Evolutionary conservation across 2,329 filamentous ascomycete genomes (phyloP).

Genomic region (Pyricularia grisea): DNA sequence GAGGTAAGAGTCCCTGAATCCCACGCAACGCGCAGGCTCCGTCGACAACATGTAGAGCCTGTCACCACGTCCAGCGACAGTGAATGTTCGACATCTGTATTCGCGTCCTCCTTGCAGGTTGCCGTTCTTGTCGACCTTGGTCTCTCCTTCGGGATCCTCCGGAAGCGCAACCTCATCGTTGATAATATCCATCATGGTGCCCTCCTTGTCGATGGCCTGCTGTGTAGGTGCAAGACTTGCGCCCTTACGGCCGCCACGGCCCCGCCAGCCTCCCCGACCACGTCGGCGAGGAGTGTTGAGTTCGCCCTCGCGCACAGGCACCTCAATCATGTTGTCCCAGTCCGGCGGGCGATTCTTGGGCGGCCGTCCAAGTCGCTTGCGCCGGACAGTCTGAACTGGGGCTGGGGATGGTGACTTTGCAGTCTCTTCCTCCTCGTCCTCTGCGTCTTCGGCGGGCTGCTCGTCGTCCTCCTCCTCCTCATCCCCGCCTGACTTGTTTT

Average conservation of each 20-base stretch:
- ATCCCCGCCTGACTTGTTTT: slow-evolving; percentile 12
- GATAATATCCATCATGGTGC: slow-evolving; percentile 81
- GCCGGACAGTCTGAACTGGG: slow-evolving; percentile 56
- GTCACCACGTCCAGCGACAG: slow-evolving; percentile 71
- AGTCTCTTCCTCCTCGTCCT: slow-evolving; percentile 23
- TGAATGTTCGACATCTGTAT: slow-evolving; percentile 94
- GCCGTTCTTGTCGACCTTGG: slow-evolving; percentile 86
- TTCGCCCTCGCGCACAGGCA: slow-evolving; percentile 38
- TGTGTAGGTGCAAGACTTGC: slow-evolving; percentile 68
- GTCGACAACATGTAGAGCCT: slow-evolving; percentile 97
- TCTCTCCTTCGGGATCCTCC: slow-evolving; percentile 79
- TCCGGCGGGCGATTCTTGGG: slow-evolving; percentile 77
- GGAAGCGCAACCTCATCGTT: slow-evolving; percentile 88
- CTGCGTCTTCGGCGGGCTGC: slow-evolving; percentile 21
- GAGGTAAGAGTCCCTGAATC: slow-evolving; percentile 94
- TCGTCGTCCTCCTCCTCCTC: slow-evolving; percentile 31
- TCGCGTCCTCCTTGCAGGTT: slow-evolving; percentile 75
- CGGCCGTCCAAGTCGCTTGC: slow-evolving; percentile 74
- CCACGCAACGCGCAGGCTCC: slow-evolving; percentile 90
- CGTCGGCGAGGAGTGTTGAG: slow-evolving; percentile 51
- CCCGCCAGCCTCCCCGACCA: slow-evolving; percentile 63
- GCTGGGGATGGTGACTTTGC: slow-evolving; percentile 44
- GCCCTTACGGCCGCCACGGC: slow-evolving; percentile 56
- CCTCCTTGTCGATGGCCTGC: slow-evolving; percentile 87
- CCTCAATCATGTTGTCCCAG: slow-evolving; percentile 57